Evolutionary conservation across 176 grass and related monocot species (phyloP).

Genomic region (Typha latifolia): DNA sequence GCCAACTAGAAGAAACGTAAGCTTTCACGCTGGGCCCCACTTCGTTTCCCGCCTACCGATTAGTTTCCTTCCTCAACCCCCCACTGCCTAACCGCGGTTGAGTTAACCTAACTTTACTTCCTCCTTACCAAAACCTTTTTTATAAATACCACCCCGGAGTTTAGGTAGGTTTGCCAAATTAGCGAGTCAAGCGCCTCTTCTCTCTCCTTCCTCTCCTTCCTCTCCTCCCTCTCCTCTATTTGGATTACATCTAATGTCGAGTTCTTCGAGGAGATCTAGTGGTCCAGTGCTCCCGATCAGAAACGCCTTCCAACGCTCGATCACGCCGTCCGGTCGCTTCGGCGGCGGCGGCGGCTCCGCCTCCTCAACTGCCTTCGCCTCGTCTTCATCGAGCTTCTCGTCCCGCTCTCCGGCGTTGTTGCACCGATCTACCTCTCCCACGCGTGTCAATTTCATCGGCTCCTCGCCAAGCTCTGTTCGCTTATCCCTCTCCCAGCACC

Average conservation of each 20-base stretch:
- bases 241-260: conserved; percentile 4
- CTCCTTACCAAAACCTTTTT: background rate
- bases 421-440: conserved; percentile 30
- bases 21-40: too few species aligned
- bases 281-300: background rate
- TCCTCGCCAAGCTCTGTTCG: background rate
- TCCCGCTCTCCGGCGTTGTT: conserved; percentile 5
- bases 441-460: conserved; percentile 31
- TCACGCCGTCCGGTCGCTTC: background rate
- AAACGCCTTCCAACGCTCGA: background rate
- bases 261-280: conserved; percentile 27
- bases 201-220: background rate
- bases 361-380: conserved; percentile 6
- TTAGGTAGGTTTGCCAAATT: conserved; percentile 2
- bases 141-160: conserved; percentile 14
- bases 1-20: too few species aligned
- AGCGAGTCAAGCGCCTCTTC: background rate
- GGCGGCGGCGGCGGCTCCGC: background rate
- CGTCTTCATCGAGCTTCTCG: background rate
- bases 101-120: background rate
- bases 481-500: conserved; percentile 5
- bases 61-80: too few species aligned
- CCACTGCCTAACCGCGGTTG: too few species aligned
- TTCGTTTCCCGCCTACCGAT: too few species aligned
- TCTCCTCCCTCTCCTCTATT: background rate